Base-by-base conservation (phyloP, 2,329 filamentous ascomycete genomes). In the Chaetothyriales sp. region DNA sequence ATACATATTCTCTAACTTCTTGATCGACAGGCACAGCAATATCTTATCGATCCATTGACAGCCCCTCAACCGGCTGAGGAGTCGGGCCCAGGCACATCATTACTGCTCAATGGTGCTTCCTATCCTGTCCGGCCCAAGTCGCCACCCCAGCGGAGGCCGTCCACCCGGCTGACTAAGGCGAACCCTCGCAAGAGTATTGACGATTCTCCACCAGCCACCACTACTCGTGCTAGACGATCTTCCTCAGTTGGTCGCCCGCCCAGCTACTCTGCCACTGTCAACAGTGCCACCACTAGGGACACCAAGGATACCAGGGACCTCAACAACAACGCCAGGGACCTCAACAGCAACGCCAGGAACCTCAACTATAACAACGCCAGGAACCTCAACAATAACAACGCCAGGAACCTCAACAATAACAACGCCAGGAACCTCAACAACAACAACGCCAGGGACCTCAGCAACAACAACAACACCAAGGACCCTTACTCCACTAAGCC, bases 31-130 rank as follows among this genome's bases (percentile, higher is more conserved):
- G 81, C 82, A 44, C 71, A 75, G 50, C 76, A 78, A 61, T 81
- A 83, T 62, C 71, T 88, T 45, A 77, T 87, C 58, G 81, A 85
- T 60, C 85, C 84, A 57, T 70, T 88, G 56, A 80, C 73, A 60
- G 82, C 75, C 19, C 81, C 81, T 8, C 80, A 85, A 56, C 83
- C 83, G 13, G 78, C 73, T 54, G 77, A 83, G 56, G 80, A 85
- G 63, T 83, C 79, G 47, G 81, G 83, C 6, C 77, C 77, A n/a
- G 78, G 78, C 53, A 71, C 73, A 2, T 77, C 78, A 56, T 77
- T 80, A 61, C 66, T 55, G 4, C 53, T 47, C 9, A 52, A 48
- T 40, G 46, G 48, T 6, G 52, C 51, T 13, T 13, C 53, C 51
- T 44, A 28, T 46, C 10, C 48, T 52, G 40, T 18, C 28, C 15